Evolutionary conservation across 2,329 filamentous ascomycete genomes (phyloP), one percentile per base, ranked within the genome.

Genomic region (Colletotrichum musicola): DNA sequence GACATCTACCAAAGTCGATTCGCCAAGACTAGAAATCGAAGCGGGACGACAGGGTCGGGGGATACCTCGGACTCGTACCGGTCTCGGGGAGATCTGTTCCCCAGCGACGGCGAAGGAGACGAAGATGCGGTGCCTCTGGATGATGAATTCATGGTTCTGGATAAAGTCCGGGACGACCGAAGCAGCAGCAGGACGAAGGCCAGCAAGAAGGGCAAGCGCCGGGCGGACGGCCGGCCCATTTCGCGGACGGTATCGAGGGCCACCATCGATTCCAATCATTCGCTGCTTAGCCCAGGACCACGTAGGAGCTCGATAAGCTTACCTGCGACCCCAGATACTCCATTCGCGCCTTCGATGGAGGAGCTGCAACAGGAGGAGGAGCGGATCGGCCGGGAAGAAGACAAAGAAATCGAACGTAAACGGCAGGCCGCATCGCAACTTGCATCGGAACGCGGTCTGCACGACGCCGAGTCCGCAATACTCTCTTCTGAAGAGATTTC

Each of bases 91-190:
- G 95, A 98, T 80, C 83, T 98, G 13, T 96, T 98, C 73, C 94
- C 94, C 0, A 97, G 94, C 74, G 94, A 97, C 71, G 89, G 87
- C 54, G 89, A 91, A 75, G 94, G 95, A 61, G 94, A 97, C 71
- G 95, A 97, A 77, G 95, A 98, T 79, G 95, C 95, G 1, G 89
- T 97, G n/a, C 93, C 94, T 13, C 82, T 98, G 18, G 93, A 95
- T 74, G 95, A 98, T 76, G 95, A 98, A 75, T 97, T 98, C 74
- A 93, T 94, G 3, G 90, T 97, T 77, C 84, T 98, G 70, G 91
- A 94, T 69, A 88, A 92, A 60, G 89, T 92, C 72, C 87, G 86
- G n/a, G 94, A 96, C 64, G 92, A 94, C 74, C 86, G 88, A 53
- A 91, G 90, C 72, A 94, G 92, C 74, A 77, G 76, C 35, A 76